These are phyloP conservation scores for Fusarium concolor DNA, from an alignment of 2,329 filamentous ascomycete species.

Conservation along the genomic window DNA sequence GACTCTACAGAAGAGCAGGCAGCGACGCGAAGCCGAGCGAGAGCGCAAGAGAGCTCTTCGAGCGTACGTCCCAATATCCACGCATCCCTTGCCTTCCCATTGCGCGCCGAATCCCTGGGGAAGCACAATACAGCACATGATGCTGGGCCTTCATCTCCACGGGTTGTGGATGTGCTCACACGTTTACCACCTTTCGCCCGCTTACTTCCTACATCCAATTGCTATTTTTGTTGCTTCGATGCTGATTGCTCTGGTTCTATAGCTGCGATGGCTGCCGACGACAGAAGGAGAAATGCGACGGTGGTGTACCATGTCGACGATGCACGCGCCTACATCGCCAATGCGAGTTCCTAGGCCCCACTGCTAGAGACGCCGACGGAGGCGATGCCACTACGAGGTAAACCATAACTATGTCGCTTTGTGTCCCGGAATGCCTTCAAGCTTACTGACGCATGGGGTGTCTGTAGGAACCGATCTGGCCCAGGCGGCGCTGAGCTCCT, in stretches of 20 bases:
- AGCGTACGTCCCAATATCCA: conserved; percentile 38
- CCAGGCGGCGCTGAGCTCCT: conserved; percentile 42
- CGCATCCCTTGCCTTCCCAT: background rate
- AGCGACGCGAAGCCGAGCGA: conserved; percentile 47
- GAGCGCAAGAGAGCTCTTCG: conserved; percentile 47
- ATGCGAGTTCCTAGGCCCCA: conserved; percentile 59
- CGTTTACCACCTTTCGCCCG: conserved; percentile 1
- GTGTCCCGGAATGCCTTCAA: background rate
- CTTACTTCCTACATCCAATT: background rate
- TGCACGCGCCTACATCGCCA: conserved; percentile 63
- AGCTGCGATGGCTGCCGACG: conserved; percentile 67
- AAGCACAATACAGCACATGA: conserved; percentile 6
- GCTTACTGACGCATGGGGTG: conserved; percentile 23
- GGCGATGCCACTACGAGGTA: conserved; percentile 43
- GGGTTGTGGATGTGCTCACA: conserved; percentile 6
- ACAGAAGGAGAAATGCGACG: conserved; percentile 68
- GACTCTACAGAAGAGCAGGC: conserved; percentile 46
- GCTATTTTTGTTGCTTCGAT: background rate
- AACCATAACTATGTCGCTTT: background rate
- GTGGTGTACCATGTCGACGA: conserved; percentile 64
- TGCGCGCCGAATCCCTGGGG: conserved; percentile 3
- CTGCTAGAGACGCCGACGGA: conserved; percentile 47
- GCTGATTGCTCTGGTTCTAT: conserved; percentile 17
- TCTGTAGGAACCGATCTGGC: conserved; percentile 40
- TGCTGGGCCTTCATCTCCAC: conserved; percentile 2